Evolutionary conservation across 2,329 filamentous ascomycete species (phyloP).

Genomic region (Neonectria magnoliae): DNA sequence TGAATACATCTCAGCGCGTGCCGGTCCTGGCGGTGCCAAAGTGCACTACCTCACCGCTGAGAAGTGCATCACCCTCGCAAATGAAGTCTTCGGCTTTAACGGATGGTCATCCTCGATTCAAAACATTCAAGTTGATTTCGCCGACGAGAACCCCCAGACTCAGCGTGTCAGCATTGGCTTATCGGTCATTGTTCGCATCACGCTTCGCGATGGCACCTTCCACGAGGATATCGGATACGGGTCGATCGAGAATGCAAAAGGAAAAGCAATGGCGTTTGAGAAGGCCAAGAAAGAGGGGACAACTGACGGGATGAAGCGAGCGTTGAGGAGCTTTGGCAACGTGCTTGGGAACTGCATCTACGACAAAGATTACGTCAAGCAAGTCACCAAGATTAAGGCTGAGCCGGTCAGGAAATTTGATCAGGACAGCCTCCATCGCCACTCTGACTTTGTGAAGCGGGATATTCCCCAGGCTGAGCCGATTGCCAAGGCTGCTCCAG

Average conservation of each 20-base stretch:
- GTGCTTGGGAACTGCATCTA: conserved; percentile 98
- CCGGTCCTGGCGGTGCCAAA: conserved; percentile 83
- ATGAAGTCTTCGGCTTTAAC: conserved; percentile 96
- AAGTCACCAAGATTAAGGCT: conserved; percentile 90
- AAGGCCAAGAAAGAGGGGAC: conserved; percentile 99
- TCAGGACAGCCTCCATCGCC: conserved; percentile 81
- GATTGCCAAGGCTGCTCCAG: conserved; percentile 16
- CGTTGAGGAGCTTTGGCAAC: conserved; percentile 92
- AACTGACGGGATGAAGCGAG: conserved; percentile 91
- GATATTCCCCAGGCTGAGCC: conserved; percentile 51
- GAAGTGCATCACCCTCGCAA: conserved; percentile 94
- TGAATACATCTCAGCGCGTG: conserved; percentile 90
- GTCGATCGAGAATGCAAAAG: conserved; percentile 94
- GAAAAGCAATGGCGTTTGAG: conserved; percentile 95
- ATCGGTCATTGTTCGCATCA: conserved; percentile 90
- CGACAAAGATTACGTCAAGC: conserved; percentile 91
- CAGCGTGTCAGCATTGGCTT: conserved; percentile 85
- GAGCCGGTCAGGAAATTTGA: conserved; percentile 78
- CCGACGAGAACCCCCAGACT: conserved; percentile 83
- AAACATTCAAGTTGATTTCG: conserved; percentile 94
- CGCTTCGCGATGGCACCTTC: conserved; percentile 90
- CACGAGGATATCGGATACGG: conserved; percentile 99
- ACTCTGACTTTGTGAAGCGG: conserved; percentile 77
- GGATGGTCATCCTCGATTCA: conserved; percentile 98
- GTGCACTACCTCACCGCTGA: conserved; percentile 96